Conservation (phyloP, 2,329 filamentous ascomycete species). For the Pochonia chlamydosporia region DNA sequence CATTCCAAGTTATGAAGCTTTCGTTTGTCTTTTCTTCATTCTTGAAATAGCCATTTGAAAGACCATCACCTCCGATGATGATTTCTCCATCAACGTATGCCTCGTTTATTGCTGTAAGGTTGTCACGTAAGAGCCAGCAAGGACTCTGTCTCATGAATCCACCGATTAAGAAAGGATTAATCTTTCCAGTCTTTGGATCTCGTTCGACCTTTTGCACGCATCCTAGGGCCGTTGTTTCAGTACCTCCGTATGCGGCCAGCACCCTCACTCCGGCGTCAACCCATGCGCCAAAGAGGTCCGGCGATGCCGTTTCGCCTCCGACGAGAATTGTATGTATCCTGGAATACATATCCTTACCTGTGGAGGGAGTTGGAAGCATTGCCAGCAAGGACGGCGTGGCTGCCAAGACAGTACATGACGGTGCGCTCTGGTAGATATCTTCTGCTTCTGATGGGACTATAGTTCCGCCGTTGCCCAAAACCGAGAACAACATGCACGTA, state of each 20-base stretch:
- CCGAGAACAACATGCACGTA: slow-evolving; percentile 8
- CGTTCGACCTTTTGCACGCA: slow-evolving; percentile 3
- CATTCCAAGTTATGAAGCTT: background rate
- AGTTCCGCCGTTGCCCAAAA: slow-evolving; percentile 3
- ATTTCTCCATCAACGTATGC: slow-evolving; percentile 4
- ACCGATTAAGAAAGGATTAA: slow-evolving; percentile 5
- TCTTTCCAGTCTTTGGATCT: background rate
- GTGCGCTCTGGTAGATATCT: slow-evolving; percentile 5
- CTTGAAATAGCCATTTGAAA: slow-evolving; percentile 6
- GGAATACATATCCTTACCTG: background rate
- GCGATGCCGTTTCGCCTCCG: slow-evolving; percentile 4
- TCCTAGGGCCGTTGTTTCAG: slow-evolving; percentile 7
- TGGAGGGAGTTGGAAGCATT: background rate
- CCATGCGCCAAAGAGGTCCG: background rate
- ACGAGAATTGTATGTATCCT: slow-evolving; percentile 6
- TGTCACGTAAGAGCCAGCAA: background rate
- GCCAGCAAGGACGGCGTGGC: slow-evolving; percentile 6
- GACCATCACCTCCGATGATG: slow-evolving; percentile 3
- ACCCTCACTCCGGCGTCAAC: slow-evolving; percentile 6
- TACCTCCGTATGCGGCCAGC: slow-evolving; percentile 5
- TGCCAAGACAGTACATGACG: slow-evolving; percentile 7
- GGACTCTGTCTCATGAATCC: background rate
- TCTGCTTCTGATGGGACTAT: slow-evolving; percentile 4
- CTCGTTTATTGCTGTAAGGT: background rate
- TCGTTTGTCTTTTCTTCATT: background rate